Base-by-base conservation (phyloP, 208 protist species). In the Crithidia sp. region DNA sequence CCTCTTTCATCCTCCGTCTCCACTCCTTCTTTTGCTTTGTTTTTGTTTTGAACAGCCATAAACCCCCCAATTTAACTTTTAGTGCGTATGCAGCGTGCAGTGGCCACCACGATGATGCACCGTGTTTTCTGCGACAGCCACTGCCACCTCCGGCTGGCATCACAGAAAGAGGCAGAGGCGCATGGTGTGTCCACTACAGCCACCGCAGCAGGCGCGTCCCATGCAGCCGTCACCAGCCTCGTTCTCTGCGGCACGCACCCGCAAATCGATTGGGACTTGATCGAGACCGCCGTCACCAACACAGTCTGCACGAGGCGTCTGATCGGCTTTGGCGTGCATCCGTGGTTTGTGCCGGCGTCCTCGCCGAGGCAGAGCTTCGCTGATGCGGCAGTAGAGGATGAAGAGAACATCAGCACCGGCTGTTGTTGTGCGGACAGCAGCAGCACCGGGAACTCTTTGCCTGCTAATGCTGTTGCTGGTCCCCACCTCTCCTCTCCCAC, bases 191-290 rank as follows among this genome's bases (percentile, higher is more conserved):
- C 9, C 40, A 1, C 12, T 14, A 40, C 5, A 36, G 17, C 7
- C 52, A 7, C 8, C 53, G 69, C n/a, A 9, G 39, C 43, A 1
- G 40, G n/a, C 8, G 8, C 53, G 14, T 17, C 19, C 28, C 57
- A 28, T 12, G 5, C 36, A 7, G 5, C 5, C 16, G 58, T 72
- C 37, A 43, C 45, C 0, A 36, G 36, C 19, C 44, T 87, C 17
- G 84, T 95, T 36, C 4, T 93, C 9, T 96, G 88, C 72, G 91
- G 91, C 47, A 94, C 89, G 5, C 88, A 96, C 59, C 89, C 91
- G 10, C 44, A 75, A 47, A 74, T 90, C 4, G 91, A 96, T 67
- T 96, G 91, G 89, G 58, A 82, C 7, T 54, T 88, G 17, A 74
- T 67, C 7, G 50, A 16, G 0, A 17, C 55, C 0, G 64, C 39